These are phyloP conservation scores for Gossypium arboreum DNA, from an alignment of 345 rosid genomes.

Conservation along the genomic window DNA sequence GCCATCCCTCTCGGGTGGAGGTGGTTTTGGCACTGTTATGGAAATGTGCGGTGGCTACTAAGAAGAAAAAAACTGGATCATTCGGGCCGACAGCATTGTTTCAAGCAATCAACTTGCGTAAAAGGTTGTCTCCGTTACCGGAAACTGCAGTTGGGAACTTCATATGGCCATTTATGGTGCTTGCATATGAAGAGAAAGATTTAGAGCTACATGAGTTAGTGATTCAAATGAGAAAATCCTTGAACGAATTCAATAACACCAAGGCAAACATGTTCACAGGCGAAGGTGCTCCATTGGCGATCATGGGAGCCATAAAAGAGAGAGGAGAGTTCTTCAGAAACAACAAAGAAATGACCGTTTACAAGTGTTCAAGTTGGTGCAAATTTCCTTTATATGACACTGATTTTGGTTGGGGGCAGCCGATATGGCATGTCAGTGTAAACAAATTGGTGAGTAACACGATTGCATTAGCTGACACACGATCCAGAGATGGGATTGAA, in stretches of 20 bases:
- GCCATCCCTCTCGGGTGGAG: conserved; percentile 8
- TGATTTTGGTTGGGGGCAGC: conserved; percentile 20
- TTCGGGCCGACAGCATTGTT: not conserved
- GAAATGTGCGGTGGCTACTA: not conserved
- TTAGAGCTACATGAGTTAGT: not conserved
- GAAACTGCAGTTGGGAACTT: conserved; percentile 6
- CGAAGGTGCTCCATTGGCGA: conserved; percentile 1
- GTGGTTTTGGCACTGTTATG: conserved; percentile 14
- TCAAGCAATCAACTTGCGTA: conserved; percentile 10
- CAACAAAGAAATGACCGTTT: not conserved
- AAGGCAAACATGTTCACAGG: not conserved
- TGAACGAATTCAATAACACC: not conserved
- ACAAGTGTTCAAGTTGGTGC: conserved; percentile 23
- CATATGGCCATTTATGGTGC: conserved; percentile 12
- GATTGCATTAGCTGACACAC: conserved; percentile 15
- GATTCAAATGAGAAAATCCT: conserved; percentile 8
- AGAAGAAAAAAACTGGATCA: not conserved
- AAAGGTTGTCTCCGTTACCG: conserved; percentile 12
- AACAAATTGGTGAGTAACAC: conserved; percentile 14
- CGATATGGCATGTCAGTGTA: conserved; percentile 8
- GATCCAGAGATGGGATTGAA: conserved; percentile 14
- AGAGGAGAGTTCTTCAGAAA: conserved; percentile 2
- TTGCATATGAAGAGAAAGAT: conserved; percentile 8
- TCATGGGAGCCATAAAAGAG: conserved; percentile 9
- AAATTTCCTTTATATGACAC: conserved; percentile 9